phyloP scores from a whole-genome alignment of 2,329 filamentous ascomycete genomes.

The Rhexocercosporidium sp. region DNA sequence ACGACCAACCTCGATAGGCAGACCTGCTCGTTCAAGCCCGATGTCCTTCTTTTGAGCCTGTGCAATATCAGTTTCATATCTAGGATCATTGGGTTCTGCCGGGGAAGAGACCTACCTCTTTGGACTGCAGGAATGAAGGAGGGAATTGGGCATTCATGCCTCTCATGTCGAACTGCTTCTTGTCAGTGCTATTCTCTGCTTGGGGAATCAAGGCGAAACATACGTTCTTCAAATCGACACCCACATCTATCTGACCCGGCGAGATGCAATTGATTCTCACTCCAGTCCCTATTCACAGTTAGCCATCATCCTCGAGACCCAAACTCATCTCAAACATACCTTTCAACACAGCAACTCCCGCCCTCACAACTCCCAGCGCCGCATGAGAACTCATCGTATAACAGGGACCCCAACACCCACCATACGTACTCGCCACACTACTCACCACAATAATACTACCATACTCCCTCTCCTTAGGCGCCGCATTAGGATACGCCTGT shows the following conservation, averaged over 20 bases:
- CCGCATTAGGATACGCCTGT: constrained; percentile 63
- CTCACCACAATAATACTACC: constrained; percentile 67
- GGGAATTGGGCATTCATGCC: constrained; percentile 60
- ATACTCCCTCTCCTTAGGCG: constrained; percentile 63
- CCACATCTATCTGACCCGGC: constrained; percentile 48
- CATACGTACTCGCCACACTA: constrained; percentile 61
- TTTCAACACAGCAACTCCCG: constrained; percentile 62
- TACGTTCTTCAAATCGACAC: constrained; percentile 50
- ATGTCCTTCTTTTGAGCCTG: constrained; percentile 55
- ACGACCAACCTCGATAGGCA: constrained; percentile 62
- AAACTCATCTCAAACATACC: constrained; percentile 35
- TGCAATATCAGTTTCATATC: constrained; percentile 1
- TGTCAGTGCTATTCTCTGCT: background rate
- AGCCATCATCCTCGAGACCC: background rate
- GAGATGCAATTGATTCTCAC: constrained; percentile 62
- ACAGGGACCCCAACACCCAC: constrained; percentile 63
- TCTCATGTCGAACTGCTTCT: constrained; percentile 51
- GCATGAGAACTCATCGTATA: constrained; percentile 66
- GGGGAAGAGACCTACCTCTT: constrained; percentile 44
- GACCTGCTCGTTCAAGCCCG: constrained; percentile 62
- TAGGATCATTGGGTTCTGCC: background rate
- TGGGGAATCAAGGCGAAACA: constrained; percentile 15
- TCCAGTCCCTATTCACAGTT: constrained; percentile 48
- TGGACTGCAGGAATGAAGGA: constrained; percentile 56
- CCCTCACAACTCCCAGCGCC: constrained; percentile 63